These are phyloP conservation scores for Cubamyces lactineus DNA, from an alignment of 768 basidiomycete species.

Conservation along the genomic window DNA sequence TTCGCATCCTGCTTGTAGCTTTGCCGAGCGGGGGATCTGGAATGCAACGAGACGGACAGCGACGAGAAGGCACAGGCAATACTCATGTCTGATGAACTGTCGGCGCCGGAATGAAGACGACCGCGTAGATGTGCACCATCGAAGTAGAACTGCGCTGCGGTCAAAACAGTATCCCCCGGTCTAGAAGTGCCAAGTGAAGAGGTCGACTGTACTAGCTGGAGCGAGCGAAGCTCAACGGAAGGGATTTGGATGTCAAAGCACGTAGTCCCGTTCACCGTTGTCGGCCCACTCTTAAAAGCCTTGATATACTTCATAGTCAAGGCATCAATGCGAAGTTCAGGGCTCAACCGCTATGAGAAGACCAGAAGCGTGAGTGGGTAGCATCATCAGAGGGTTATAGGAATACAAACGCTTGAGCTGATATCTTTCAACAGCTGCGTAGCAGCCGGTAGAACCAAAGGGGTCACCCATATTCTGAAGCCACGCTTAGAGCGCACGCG, in stretches of 20 bases:
- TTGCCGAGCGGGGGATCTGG: constrained; percentile 4
- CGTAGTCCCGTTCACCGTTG: constrained; percentile 7
- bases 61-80: constrained; percentile 4
- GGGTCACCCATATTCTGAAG: constrained; percentile 54
- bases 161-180: constrained; percentile 26
- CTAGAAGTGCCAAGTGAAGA: neutral
- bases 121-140: neutral
- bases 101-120: neutral
- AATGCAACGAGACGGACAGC: neutral
- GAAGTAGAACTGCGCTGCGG: constrained; percentile 35
- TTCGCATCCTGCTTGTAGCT: constrained; percentile 9
- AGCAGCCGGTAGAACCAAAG: constrained; percentile 52
- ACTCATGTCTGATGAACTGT: neutral
- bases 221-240: constrained; percentile 42
- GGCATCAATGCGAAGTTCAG: constrained; percentile 44
- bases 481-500: constrained; percentile 45
- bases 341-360: constrained; percentile 38
- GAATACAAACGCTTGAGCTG: constrained; percentile 45
- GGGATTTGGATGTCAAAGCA: constrained; percentile 48
- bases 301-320: constrained; percentile 47
- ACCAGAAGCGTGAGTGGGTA: constrained; percentile 1
- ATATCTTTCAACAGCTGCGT: constrained; percentile 52
- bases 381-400: neutral
- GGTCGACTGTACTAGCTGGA: constrained; percentile 35
- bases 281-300: constrained; percentile 15